Base-by-base conservation (phyloP, 495 filamentous ascomycete genomes). In the Trichoderma reesei region DNA sequence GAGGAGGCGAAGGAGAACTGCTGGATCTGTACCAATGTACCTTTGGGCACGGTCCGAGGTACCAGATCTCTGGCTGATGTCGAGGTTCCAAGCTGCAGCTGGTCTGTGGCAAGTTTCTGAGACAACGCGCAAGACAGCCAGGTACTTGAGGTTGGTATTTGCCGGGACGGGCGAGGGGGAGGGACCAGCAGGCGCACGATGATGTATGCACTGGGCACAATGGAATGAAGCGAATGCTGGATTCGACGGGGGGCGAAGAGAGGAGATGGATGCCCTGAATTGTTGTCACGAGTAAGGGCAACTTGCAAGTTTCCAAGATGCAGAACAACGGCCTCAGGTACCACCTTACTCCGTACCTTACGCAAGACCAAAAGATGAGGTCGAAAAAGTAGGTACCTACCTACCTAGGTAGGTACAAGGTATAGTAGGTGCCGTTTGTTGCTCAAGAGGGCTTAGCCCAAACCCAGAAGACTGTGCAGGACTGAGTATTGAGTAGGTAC, bases 211-310 rank as follows among this genome's bases (percentile, higher is more conserved):
- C 48, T 54, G 5, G 42, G n/a, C 44, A 18, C 44, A 31, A 34
- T 6, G 51, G 51, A 56, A 56, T 56, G 51, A 31, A 56, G 51
- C 9, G 20, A 31, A 34, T 56, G 31, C 51, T 33, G 51, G 8
- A 31, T 14, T 26, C 31, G 34, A 9, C 31, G 18, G 11, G 51
- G 31, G 51, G 11, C 5, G 9, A 51, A 51, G 26, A 51, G 51
- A 56, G 51, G 51, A 56, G 51, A 56, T 56, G 20, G n/a, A n/a
- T n/a, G n/a, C n/a, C n/a, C n/a, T n/a, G n/a, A n/a, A 56, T 10
- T 18, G 5, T 20, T 31, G 51, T 11, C 13, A 31, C 51, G 51
- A 56, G 51, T 56, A 56, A 56, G n/a, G n/a, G n/a, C n/a, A n/a
- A n/a, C n/a, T n/a, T n/a, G n/a, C n/a, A n/a, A n/a, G n/a, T n/a